phyloP scores from a whole-genome alignment of 2,329 filamentous ascomycete genomes.

The Kalaharituber pfeilii region DNA sequence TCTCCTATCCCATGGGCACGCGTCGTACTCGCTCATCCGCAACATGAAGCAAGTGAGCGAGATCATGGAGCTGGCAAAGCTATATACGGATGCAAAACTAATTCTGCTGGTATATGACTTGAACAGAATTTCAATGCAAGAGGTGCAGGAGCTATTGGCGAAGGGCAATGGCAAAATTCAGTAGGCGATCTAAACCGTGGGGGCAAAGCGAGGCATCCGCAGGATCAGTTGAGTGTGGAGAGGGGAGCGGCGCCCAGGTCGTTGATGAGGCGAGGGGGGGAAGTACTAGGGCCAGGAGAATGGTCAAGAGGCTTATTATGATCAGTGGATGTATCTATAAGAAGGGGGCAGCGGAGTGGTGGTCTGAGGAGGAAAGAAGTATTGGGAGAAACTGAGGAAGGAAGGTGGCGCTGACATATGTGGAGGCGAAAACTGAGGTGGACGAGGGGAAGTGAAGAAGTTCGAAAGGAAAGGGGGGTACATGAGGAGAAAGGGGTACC shows the following conservation, averaged over 20 bases:
- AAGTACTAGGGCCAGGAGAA: background rate
- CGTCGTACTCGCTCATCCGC: constrained; percentile 62
- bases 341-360: constrained; percentile 30
- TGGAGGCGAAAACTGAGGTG: constrained; percentile 31
- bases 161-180: constrained; percentile 27
- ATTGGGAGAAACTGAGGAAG: constrained; percentile 27
- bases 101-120: constrained; percentile 41
- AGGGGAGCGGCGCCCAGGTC: constrained; percentile 44
- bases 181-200: constrained; percentile 50
- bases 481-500: constrained; percentile 28
- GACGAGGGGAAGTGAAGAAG: constrained; percentile 29
- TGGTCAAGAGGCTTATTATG: constrained; percentile 45
- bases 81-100: constrained; percentile 44
- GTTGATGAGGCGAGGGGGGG: constrained; percentile 37
- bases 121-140: constrained; percentile 28
- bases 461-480: constrained; percentile 27
- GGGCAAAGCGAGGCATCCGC: background rate
- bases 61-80: constrained; percentile 42
- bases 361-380: constrained; percentile 27
- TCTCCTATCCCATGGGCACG: constrained; percentile 56
- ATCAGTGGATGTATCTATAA: constrained; percentile 32
- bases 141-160: background rate
- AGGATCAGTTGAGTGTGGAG: constrained; percentile 31
- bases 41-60: constrained; percentile 47
- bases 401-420: constrained; percentile 28